phyloP scores from a whole-genome alignment of 805 yeast species.

The Naumovozyma baii region DNA sequence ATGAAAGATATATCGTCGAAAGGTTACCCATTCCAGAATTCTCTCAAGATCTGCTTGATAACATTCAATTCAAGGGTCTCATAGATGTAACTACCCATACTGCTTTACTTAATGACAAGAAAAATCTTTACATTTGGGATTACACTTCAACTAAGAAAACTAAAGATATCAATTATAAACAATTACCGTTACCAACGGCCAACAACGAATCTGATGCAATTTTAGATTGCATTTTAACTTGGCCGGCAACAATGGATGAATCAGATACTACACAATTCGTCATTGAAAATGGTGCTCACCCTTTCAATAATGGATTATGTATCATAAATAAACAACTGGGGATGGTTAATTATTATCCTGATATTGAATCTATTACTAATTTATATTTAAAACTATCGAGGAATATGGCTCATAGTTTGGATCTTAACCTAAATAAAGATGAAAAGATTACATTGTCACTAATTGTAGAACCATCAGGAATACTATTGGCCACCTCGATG shows the following conservation, averaged over 20 bases:
- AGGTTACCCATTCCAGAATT: conserved; percentile 8
- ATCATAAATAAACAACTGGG: conserved; percentile 55
- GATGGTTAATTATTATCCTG: conserved; percentile 56
- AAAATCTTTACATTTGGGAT: conserved; percentile 56
- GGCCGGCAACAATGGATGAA: conserved; percentile 25
- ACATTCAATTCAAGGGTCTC: conserved; percentile 30
- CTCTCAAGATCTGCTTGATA: neutral
- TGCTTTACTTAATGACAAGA: conserved; percentile 42
- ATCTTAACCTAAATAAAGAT: conserved; percentile 14
- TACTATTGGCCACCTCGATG: conserved; percentile 57
- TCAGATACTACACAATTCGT: neutral
- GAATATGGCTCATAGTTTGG: conserved; percentile 19
- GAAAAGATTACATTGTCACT: conserved; percentile 52
- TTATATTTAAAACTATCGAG: conserved; percentile 21
- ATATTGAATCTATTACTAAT: conserved; percentile 40
- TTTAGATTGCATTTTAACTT: conserved; percentile 22
- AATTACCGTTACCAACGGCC: conserved; percentile 11
- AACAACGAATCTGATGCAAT: conserved; percentile 13
- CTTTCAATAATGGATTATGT: conserved; percentile 52
- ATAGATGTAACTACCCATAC: conserved; percentile 40
- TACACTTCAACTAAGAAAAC: too few species aligned
- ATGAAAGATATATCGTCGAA: conserved; percentile 23
- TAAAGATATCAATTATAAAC: conserved; percentile 35
- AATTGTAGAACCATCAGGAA: conserved; percentile 65
- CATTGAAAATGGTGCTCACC: neutral